Evolutionary conservation across 2,329 filamentous ascomycete genomes (phyloP).

Genomic region (Thelonectria blattea): DNA sequence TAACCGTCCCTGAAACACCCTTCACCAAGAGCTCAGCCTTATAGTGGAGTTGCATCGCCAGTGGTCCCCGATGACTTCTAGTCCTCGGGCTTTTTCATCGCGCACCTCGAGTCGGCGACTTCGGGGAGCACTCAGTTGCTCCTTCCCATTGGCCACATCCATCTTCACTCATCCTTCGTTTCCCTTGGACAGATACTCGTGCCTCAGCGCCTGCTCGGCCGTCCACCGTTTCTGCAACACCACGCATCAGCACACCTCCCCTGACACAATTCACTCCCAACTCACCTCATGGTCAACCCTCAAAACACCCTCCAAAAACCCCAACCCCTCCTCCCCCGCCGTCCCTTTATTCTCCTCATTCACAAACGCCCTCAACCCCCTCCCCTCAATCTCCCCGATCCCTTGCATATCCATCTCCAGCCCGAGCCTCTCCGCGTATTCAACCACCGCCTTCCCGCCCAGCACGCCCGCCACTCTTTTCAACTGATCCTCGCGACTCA

Average conservation of each 20-base stretch:
- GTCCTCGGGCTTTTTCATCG: background rate
- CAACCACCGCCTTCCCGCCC: slow-evolving; percentile 92
- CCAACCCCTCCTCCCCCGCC: slow-evolving; percentile 90
- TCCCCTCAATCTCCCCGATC: slow-evolving; percentile 90
- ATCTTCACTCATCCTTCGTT: slow-evolving; percentile 35
- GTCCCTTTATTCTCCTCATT: slow-evolving; percentile 90
- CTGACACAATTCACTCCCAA: background rate
- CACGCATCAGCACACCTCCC: accelerated
- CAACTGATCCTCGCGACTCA: slow-evolving; percentile 94
- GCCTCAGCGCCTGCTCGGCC: slow-evolving; percentile 3
- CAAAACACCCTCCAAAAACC: slow-evolving; percentile 94
- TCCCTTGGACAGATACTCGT: slow-evolving; percentile 10
- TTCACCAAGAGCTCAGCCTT: background rate
- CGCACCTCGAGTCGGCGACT: background rate
- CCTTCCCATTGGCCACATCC: background rate
- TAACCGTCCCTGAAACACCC: background rate
- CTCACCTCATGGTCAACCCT: slow-evolving; percentile 93
- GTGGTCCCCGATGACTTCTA: background rate
- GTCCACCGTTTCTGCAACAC: slow-evolving; percentile 11
- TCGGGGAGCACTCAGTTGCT: background rate
- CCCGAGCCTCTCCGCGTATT: slow-evolving; percentile 97
- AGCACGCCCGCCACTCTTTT: slow-evolving; percentile 98
- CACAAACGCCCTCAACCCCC: slow-evolving; percentile 93
- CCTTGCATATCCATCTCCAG: slow-evolving; percentile 96
- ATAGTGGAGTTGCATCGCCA: background rate